Conservation (phyloP, 345 rosid genomes). For the Pelargonium nanum region DNA sequence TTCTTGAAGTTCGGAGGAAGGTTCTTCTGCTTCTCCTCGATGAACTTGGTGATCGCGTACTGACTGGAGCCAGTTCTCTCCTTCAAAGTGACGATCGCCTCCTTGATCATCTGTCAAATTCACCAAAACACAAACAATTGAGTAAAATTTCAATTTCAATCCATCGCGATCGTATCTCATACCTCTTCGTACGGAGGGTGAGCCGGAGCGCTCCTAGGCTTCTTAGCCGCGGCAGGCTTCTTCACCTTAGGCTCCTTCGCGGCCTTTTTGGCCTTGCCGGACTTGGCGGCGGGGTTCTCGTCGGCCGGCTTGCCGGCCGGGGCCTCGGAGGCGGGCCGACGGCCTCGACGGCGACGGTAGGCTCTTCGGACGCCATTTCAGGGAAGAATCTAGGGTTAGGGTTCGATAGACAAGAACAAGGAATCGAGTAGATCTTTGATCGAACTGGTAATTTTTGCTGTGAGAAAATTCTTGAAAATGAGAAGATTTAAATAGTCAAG, state of each 20-base stretch:
- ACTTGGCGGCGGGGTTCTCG: slow-evolving; percentile 1
- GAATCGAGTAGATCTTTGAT: background rate
- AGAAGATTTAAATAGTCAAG: slow-evolving; percentile 14
- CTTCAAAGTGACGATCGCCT: slow-evolving; percentile 57
- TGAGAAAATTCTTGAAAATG: background rate
- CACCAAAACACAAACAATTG: background rate
- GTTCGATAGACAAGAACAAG: background rate
- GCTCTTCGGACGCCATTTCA: slow-evolving; percentile 8
- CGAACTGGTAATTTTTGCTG: background rate
- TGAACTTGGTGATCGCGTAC: slow-evolving; percentile 69
- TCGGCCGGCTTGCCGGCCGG: background rate
- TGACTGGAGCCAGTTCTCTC: slow-evolving; percentile 90
- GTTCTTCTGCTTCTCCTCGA: slow-evolving; percentile 67
- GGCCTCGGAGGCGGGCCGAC: too few relatives aligned
- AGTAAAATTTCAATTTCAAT: background rate
- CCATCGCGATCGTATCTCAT: background rate
- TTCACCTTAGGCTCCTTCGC: slow-evolving; percentile 13
- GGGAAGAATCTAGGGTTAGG: background rate
- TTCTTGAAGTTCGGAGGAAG: slow-evolving; percentile 56
- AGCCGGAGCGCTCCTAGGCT: slow-evolving; percentile 13
- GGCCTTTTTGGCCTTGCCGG: background rate
- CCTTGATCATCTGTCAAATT: slow-evolving; percentile 50
- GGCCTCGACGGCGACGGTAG: slow-evolving; percentile 3
- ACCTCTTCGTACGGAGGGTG: slow-evolving; percentile 84
- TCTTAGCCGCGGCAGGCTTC: slow-evolving; percentile 8